Evolutionary conservation across 179 eudicot species (phyloP).

Genomic region (Beta macrorhiza): DNA sequence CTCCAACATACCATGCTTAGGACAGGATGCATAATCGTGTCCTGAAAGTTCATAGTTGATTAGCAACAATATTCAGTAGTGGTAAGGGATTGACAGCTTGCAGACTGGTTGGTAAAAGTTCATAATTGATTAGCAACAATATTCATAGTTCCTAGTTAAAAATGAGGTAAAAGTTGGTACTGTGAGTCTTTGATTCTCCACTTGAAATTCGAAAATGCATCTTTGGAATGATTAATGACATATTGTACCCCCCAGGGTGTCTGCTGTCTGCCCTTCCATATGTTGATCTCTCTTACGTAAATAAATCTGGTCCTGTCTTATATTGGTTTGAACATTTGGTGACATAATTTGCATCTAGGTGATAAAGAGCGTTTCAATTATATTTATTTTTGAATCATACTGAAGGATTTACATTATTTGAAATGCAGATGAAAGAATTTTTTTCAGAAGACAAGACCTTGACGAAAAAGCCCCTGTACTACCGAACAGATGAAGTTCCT

Average conservation of each 20-base stretch:
- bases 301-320: not conserved
- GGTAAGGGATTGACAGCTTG: too few species aligned
- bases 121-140: too few species aligned
- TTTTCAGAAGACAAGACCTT: constrained; percentile 71
- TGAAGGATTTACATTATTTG: not conserved
- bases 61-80: too few species aligned
- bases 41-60: too few species aligned
- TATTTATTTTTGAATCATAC: not conserved
- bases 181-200: not conserved
- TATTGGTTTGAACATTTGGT: not conserved
- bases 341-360: too few species aligned
- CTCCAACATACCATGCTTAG: too few species aligned
- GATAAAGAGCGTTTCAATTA: not conserved
- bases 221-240: not conserved
- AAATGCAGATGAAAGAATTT: constrained; percentile 82
- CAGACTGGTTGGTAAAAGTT: too few species aligned
- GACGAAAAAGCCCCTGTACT: constrained; percentile 71
- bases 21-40: too few species aligned
- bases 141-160: too few species aligned
- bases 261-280: not conserved
- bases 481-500: constrained; percentile 71
- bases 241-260: not conserved
- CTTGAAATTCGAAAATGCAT: not conserved
- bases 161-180: too few species aligned
- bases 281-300: not conserved